A percentile compares a stretch with the other conserved stretches of the same genome.
Conservation (phyloP, 1,139 yeast species). For the Protomyces arabidopsidicola region DNA sequence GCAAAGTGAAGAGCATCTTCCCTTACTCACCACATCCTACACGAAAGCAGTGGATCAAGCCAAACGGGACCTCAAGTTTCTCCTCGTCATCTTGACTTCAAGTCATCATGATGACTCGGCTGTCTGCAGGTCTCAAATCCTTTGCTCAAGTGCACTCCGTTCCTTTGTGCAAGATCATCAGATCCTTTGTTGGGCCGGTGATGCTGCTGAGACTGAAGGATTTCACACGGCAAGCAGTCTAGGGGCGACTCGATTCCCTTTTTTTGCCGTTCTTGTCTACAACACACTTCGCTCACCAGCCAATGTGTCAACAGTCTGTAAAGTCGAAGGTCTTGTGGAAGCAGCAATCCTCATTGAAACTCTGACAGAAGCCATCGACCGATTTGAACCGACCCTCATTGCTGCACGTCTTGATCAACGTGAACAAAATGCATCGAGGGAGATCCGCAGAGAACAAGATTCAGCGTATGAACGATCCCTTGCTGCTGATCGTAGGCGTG, state of each 20-base stretch:
- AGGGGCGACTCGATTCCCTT: constrained; percentile 72
- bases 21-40: constrained; percentile 49
- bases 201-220: constrained; percentile 72
- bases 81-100: constrained; percentile 69
- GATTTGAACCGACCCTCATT: constrained; percentile 37
- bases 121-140: constrained; percentile 55
- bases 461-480: constrained; percentile 69
- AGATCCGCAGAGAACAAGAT: constrained; percentile 69
- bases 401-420: constrained; percentile 53
- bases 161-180: constrained; percentile 48
- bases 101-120: constrained; percentile 63
- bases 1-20: constrained; percentile 26
- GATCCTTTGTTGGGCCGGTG: constrained; percentile 81
- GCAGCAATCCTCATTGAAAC: constrained; percentile 38
- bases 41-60: constrained; percentile 11
- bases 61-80: constrained; percentile 61
- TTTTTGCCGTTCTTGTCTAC: constrained; percentile 63
- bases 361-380: constrained; percentile 36
- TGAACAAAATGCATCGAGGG: constrained; percentile 58
- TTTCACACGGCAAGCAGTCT: constrained; percentile 76
- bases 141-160: constrained; percentile 44
- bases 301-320: constrained; percentile 56
- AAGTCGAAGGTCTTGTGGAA: constrained; percentile 56
- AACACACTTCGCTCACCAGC: constrained; percentile 40
- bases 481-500: constrained; percentile 50